Percentiles rank a stretch among this genome's conserved stretches.
Conservation (phyloP, 208 protist genomes). For the Crithidia sp. region DNA sequence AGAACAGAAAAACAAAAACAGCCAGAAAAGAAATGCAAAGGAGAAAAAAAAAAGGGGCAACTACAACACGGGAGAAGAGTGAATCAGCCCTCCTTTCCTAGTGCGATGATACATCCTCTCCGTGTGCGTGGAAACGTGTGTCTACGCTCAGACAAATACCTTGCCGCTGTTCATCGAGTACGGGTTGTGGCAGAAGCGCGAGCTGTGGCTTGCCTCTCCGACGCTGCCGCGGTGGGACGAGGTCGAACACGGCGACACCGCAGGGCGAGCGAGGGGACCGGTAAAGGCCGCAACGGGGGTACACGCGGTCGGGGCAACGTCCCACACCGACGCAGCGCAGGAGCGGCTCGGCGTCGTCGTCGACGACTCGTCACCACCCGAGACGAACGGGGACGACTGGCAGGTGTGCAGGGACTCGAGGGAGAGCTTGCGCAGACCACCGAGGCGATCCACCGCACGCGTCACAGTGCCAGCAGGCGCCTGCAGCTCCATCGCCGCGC, state of each 20-base stretch:
- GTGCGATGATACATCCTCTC: no score
- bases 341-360: constrained; percentile 22
- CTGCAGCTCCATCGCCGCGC: not conserved
- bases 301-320: not conserved
- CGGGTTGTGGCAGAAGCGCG: constrained; percentile 36
- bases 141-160: constrained; percentile 11
- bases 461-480: not conserved
- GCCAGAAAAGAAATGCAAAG: no score
- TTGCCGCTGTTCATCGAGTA: constrained; percentile 29
- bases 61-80: no score
- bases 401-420: constrained; percentile 13
- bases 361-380: constrained; percentile 13
- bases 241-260: constrained; percentile 16
- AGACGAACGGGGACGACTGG: constrained; percentile 4
- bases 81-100: no score
- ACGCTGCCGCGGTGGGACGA: constrained; percentile 21
- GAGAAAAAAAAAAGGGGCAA: no score
- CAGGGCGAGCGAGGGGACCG: not conserved
- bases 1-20: no score
- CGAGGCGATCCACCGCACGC: not conserved
- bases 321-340: constrained; percentile 18
- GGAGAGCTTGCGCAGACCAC: constrained; percentile 10
- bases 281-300: constrained; percentile 4
- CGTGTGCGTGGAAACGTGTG: no score
- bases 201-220: constrained; percentile 20